Evolutionary conservation across 129 eudicot species (phyloP), one percentile per base, ranked within the genome.

Genomic region (Ambrosia trifida): DNA sequence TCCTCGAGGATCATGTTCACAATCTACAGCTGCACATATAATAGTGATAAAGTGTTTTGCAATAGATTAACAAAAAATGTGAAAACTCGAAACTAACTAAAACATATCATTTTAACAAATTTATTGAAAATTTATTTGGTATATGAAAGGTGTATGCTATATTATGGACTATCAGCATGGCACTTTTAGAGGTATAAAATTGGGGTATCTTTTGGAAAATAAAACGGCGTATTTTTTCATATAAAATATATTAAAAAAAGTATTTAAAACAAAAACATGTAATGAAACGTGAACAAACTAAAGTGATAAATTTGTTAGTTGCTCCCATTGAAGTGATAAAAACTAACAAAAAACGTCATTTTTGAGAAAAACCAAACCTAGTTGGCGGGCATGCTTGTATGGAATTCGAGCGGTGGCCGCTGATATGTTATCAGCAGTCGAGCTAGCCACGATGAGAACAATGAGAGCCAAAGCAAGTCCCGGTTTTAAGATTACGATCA

Each of bases 401-500:
- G 28, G 28, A 24, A 24, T 24, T 16, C 74, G 50, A 16, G 79
- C 79, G 0, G 32, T 50, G 13, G 19, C 62, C 13, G 19, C 1
- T 28, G 66, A 44, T 11, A 75, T 44, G 72, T 49, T 17, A 16
- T 66, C 12, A 13, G 50, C 31, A 18, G 67, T 66, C 28, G 59
- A 41, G 50, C 49, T 57, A 13, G 17, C 24, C 11, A 75, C 18
- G 36, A 75, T 17, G 49, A 75, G 64, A 35, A 75, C 9, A 36
- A 75, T 67, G 28, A 75, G 60, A 75, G 56, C 73, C 40, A 66
- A 66, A 51, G 67, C 50, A 66, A 75, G 74, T 56, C 47, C 36
- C 19, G 50, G 18, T 75, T 57, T 75, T 5, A 66, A 11, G 51
- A 43, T 54, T 5, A 17, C 30, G 12, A 60, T 61, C 79, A 75